Conservation (phyloP, 345 rosid genomes). For the Eutrema yunnanense region DNA sequence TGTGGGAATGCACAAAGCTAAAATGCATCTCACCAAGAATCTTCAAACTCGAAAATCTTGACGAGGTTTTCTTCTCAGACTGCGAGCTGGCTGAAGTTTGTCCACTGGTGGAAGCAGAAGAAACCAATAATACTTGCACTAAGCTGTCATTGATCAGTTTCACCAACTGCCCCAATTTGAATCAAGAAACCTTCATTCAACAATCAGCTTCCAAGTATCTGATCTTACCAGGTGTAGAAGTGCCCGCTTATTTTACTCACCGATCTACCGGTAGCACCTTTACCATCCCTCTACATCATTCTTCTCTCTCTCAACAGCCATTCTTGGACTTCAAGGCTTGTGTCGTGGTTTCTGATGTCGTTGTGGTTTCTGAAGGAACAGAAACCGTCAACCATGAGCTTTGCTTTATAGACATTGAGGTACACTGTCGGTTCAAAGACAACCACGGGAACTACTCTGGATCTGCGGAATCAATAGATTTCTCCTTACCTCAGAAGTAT, state of each 20-base stretch:
- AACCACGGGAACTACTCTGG: background rate
- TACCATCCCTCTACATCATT: background rate
- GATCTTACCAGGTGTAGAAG: constrained; percentile 5
- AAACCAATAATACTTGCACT: background rate
- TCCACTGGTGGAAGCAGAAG: background rate
- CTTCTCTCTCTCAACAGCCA: background rate
- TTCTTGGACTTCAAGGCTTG: constrained; percentile 19
- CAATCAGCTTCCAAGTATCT: background rate
- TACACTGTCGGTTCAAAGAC: constrained; percentile 11
- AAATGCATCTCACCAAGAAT: background rate
- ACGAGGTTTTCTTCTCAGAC: constrained; percentile 8
- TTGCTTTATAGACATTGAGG: constrained; percentile 14
- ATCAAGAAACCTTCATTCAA: constrained; percentile 6
- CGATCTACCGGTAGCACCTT: background rate
- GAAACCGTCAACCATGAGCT: background rate
- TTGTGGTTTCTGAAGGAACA: background rate
- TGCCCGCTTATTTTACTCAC: background rate
- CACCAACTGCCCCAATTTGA: background rate
- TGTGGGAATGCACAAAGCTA: constrained; percentile 7
- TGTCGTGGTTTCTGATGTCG: constrained; percentile 13
- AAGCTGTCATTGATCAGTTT: constrained; percentile 6
- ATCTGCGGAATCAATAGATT: background rate
- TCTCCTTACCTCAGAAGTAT: background rate
- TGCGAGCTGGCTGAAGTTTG: background rate
- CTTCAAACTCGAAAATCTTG: background rate